Conservation (phyloP, 1,284 basidiomycete genomes). For the Pulchroboletus neoregius region DNA sequence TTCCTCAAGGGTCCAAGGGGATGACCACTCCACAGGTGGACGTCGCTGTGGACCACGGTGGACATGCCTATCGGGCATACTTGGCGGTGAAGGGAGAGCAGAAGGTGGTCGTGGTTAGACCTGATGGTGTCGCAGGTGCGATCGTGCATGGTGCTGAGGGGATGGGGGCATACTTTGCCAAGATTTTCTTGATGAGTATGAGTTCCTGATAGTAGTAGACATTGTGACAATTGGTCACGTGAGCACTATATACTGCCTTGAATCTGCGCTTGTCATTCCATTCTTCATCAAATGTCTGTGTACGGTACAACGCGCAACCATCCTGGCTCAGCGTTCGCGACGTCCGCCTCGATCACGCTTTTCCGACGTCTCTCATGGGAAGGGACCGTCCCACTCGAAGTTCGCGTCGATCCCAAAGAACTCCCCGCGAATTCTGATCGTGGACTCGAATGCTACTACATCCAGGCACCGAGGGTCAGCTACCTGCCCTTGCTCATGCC, state of each 20-base stretch:
- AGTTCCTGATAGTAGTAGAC: no score
- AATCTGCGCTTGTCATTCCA: slow-evolving; percentile 1
- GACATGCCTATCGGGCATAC: slow-evolving; percentile 23
- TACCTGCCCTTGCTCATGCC: slow-evolving; percentile 89
- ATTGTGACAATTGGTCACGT: slow-evolving; percentile 13
- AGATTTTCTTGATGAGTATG: slow-evolving; percentile 4
- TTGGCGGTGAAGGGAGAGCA: slow-evolving; percentile 12
- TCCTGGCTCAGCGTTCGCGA: slow-evolving; percentile 46
- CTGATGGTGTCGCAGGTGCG: slow-evolving; percentile 38
- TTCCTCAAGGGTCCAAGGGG: slow-evolving; percentile 9
- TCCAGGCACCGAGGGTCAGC: slow-evolving; percentile 83
- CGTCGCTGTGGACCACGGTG: slow-evolving; percentile 13
- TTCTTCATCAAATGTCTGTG: slow-evolving; percentile 46
- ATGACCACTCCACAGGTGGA: neutral
- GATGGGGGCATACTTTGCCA: neutral
- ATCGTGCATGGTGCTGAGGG: slow-evolving; percentile 26
- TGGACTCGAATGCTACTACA: slow-evolving; percentile 79
- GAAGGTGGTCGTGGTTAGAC: slow-evolving; percentile 30
- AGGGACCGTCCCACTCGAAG: slow-evolving; percentile 80
- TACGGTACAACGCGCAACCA: slow-evolving; percentile 56
- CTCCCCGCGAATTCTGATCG: slow-evolving; percentile 84
- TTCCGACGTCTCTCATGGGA: slow-evolving; percentile 82
- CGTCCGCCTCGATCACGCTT: slow-evolving; percentile 61
- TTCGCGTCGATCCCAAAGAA: slow-evolving; percentile 80
- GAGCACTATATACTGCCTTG: neutral